Conservation (phyloP, 2,329 filamentous ascomycete species). For the Xylaria sp. region DNA sequence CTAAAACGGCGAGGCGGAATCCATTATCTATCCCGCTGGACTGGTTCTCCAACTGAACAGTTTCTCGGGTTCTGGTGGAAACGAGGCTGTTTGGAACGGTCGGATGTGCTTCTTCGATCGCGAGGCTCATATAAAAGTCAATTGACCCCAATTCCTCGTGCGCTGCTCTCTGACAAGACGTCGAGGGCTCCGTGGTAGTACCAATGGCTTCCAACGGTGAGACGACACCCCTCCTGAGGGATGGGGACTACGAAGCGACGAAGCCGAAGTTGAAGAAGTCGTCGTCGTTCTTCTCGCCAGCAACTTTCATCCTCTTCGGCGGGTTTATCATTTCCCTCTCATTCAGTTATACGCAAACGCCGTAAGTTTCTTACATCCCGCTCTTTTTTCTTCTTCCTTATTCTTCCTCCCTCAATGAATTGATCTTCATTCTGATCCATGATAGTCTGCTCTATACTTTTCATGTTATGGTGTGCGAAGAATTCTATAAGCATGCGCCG, state of each 20-base stretch:
- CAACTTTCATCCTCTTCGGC: conserved; percentile 35
- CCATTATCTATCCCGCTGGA: neutral
- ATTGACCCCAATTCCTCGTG: neutral
- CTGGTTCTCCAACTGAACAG: neutral
- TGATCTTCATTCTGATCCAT: neutral
- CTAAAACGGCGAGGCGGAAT: conserved; percentile 1
- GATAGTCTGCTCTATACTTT: conserved; percentile 69
- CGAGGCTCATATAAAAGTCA: neutral
- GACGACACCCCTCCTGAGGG: conserved; percentile 41
- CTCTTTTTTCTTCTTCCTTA: neutral
- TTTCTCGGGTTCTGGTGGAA: conserved; percentile 1
- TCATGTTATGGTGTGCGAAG: conserved; percentile 75
- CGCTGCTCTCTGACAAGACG: neutral
- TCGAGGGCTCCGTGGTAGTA: neutral
- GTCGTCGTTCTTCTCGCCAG: conserved; percentile 30
- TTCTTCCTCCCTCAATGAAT: neutral
- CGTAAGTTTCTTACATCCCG: conserved; percentile 33
- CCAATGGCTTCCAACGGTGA: conserved; percentile 39
- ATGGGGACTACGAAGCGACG: conserved; percentile 21
- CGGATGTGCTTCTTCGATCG: neutral
- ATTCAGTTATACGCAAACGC: conserved; percentile 44
- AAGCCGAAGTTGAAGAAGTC: conserved; percentile 25
- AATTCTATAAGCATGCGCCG: conserved; percentile 70
- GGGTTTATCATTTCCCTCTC: conserved; percentile 43
- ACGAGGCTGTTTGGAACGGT: neutral